A percentile compares a stretch with the other conserved stretches of the same genome.
Conservation (phyloP, 2,329 filamentous ascomycete genomes). For the Conoideocrella luteorostrata region DNA sequence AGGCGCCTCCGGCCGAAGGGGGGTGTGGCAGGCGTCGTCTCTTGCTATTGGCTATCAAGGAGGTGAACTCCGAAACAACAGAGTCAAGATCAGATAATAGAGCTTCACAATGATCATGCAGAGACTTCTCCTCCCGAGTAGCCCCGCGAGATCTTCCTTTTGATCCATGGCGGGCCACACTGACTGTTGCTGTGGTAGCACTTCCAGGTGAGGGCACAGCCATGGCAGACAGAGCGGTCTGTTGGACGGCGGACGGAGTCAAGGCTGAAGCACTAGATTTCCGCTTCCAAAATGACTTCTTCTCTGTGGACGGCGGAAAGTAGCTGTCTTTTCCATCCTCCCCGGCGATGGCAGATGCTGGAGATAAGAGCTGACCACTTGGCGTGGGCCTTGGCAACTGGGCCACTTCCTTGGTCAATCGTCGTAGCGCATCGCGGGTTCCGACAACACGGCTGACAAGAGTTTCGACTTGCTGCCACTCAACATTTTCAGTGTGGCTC, state of each 20-base stretch:
- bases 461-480: conserved; percentile 82
- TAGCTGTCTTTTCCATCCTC: conserved; percentile 42
- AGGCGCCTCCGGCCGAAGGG: conserved; percentile 36
- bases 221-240: conserved; percentile 31
- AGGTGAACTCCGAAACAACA: conserved; percentile 76
- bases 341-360: conserved; percentile 27
- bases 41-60: conserved; percentile 72
- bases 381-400: conserved; percentile 31
- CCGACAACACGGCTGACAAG: conserved; percentile 82
- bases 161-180: conserved; percentile 23
- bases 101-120: conserved; percentile 77
- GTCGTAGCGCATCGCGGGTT: conserved; percentile 79
- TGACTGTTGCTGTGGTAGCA: conserved; percentile 21
- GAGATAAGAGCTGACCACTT: conserved; percentile 32
- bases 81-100: conserved; percentile 79
- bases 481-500: conserved; percentile 58
- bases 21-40: conserved; percentile 58
- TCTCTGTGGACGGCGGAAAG: conserved; percentile 47
- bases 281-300: conserved; percentile 83
- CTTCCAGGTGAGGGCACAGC: conserved; percentile 37
- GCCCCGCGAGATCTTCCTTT: conserved; percentile 31
- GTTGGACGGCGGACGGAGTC: conserved; percentile 33
- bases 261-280: conserved; percentile 58
- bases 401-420: conserved; percentile 79
- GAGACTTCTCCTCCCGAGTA: conserved; percentile 52